Conservation (phyloP, 192 early-diverging fungal species). For the Coemansia sp. region DNA sequence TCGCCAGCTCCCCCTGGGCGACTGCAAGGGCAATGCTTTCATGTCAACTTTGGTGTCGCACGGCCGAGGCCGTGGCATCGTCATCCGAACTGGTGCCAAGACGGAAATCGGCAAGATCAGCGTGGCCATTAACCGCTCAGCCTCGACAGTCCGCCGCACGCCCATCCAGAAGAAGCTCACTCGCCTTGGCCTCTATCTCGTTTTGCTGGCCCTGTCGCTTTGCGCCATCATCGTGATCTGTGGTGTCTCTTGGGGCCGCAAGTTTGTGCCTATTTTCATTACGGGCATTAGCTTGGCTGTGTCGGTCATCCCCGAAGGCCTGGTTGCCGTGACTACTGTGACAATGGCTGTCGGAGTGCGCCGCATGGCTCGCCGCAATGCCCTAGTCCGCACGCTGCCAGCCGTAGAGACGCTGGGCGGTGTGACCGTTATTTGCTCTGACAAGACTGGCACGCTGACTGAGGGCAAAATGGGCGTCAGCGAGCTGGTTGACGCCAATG, state of each 20-base stretch:
- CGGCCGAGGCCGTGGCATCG: constrained; percentile 89
- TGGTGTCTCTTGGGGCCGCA: constrained; percentile 67
- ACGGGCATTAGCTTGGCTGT: constrained; percentile 90
- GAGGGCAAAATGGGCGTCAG: constrained; percentile 96
- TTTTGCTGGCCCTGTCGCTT: constrained; percentile 75
- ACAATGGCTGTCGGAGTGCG: constrained; percentile 97
- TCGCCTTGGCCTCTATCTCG: constrained; percentile 79
- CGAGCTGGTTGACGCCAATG: constrained; percentile 57
- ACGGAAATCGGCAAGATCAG: constrained; percentile 97
- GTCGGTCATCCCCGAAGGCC: constrained; percentile 95
- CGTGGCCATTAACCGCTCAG: constrained; percentile 71
- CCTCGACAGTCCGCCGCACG: constrained; percentile 56
- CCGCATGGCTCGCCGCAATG: constrained; percentile 84
- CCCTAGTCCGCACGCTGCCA: constrained; percentile 88
- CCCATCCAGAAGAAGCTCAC: constrained; percentile 75
- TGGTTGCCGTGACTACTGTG: constrained; percentile 96
- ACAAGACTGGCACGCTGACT: constrained; percentile 96
- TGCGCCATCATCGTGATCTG: constrained; percentile 84
- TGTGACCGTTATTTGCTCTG: constrained; percentile 96
- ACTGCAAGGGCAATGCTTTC: constrained; percentile 95
- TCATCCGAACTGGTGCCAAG: constrained; percentile 79
- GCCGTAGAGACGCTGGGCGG: constrained; percentile 95
- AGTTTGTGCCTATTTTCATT: constrained; percentile 70
- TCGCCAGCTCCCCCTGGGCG: constrained; percentile 67
- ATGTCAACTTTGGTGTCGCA: constrained; percentile 92